Conservation (phyloP, 306 rosid species). For the Castanopsis chinensis region DNA sequence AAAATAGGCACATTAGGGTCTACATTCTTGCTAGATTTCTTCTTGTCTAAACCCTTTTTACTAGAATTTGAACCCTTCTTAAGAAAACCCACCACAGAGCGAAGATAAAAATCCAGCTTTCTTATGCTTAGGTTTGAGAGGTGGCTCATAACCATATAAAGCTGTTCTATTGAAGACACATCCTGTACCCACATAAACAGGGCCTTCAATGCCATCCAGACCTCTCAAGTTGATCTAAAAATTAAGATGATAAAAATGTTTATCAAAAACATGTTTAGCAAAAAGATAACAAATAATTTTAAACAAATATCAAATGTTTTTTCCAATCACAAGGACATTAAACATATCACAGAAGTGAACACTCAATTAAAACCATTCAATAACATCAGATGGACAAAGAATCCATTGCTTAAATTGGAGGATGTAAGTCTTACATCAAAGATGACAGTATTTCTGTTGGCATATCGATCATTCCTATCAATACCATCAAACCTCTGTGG, state of each 20-base stretch:
- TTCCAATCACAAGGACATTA: neutral
- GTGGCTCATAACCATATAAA: slow-evolving; percentile 92
- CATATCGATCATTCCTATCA: slow-evolving; percentile 90
- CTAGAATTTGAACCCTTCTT: slow-evolving; percentile 74
- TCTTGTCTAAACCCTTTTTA: slow-evolving; percentile 75
- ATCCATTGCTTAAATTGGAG: neutral
- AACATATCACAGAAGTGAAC: slow-evolving; percentile 2
- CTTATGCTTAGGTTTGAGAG: slow-evolving; percentile 72
- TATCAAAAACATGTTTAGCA: neutral
- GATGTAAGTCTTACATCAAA: slow-evolving; percentile 65
- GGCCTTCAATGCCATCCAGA: slow-evolving; percentile 96
- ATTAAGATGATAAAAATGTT: slow-evolving; percentile 1
- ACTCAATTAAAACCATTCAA: neutral
- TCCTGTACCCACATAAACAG: slow-evolving; percentile 98
- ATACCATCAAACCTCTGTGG: slow-evolving; percentile 99
- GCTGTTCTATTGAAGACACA: slow-evolving; percentile 96
- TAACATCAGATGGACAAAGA: slow-evolving; percentile 7
- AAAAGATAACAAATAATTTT: neutral
- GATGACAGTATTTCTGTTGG: slow-evolving; percentile 94
- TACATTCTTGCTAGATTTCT: slow-evolving; percentile 66
- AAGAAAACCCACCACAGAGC: slow-evolving; percentile 76
- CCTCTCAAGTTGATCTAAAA: slow-evolving; percentile 94
- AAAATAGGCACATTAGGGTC: slow-evolving; percentile 85
- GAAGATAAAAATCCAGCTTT: slow-evolving; percentile 67
- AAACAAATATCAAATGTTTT: neutral